A percentile compares a stretch with the other conserved stretches of the same genome.
These are phyloP conservation scores for Stemphylium vesicarium DNA, from an alignment of 2,329 filamentous ascomycete genomes.

Conservation along the genomic window DNA sequence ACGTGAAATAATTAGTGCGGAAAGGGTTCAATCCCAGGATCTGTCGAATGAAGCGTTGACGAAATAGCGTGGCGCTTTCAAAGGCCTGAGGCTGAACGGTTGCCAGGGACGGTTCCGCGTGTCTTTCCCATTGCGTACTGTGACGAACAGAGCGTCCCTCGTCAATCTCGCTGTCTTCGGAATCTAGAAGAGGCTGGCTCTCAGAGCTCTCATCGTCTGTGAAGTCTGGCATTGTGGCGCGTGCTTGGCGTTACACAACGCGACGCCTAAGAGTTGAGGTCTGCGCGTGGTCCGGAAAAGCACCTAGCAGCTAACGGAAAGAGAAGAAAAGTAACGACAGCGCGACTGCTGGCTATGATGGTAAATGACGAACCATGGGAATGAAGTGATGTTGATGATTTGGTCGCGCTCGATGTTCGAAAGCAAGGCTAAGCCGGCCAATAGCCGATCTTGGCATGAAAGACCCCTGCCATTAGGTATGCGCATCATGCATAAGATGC, in stretches of 20 bases:
- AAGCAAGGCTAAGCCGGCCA: not conserved
- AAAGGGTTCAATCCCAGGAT: constrained; percentile 54
- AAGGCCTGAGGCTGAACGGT: constrained; percentile 45
- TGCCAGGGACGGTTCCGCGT: constrained; percentile 45
- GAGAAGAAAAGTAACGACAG: not conserved
- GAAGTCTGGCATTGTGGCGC: constrained; percentile 11
- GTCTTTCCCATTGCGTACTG: constrained; percentile 40
- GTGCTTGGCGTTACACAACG: constrained; percentile 8
- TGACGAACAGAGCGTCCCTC: constrained; percentile 23
- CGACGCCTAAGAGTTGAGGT: constrained; percentile 8
- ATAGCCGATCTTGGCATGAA: not conserved
- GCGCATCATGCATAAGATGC: not conserved
- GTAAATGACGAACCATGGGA: constrained; percentile 16
- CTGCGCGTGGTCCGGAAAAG: not conserved
- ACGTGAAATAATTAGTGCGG: constrained; percentile 57
- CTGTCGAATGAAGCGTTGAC: constrained; percentile 45
- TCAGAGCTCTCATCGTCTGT: constrained; percentile 24
- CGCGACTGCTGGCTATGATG: constrained; percentile 5
- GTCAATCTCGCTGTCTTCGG: constrained; percentile 25
- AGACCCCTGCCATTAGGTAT: not conserved
- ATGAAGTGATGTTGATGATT: constrained; percentile 11
- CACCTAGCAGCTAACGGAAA: not conserved
- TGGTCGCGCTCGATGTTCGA: not conserved
- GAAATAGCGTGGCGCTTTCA: constrained; percentile 36
- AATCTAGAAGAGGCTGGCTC: constrained; percentile 28